Conservation (phyloP, 176 grass and related monocot genomes). For the Zoysia pacifica region DNA sequence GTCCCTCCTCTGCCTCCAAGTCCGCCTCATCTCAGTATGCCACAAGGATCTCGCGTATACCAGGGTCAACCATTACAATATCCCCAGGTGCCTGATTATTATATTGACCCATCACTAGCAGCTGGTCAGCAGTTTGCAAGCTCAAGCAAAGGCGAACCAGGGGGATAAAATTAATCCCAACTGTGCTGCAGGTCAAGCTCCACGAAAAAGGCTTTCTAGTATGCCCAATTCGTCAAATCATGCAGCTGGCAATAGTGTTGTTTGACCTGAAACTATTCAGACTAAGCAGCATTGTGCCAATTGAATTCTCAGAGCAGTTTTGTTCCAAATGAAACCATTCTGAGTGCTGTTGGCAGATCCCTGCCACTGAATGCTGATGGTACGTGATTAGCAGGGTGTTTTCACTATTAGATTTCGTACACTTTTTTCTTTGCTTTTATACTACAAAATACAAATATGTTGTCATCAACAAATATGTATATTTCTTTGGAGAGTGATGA, state of each 20-base stretch:
- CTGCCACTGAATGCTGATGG: slow-evolving; percentile 14
- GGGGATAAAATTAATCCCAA: not conserved
- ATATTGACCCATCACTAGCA: slow-evolving; percentile 3
- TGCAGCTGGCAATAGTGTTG: not conserved
- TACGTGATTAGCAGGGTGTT: not conserved
- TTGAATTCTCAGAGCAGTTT: slow-evolving; percentile 31
- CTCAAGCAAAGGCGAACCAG: not conserved
- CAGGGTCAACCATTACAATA: slow-evolving; percentile 26
- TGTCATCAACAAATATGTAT: not conserved
- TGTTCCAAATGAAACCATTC: not conserved
- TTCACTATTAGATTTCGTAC: not conserved
- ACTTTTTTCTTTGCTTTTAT: not conserved
- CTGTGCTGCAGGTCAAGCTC: not conserved
- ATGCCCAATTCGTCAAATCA: not conserved
- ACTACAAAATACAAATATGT: slow-evolving; percentile 22
- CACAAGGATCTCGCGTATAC: slow-evolving; percentile 14
- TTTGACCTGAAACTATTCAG: not conserved
- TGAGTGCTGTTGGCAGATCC: not conserved
- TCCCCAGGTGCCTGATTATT: slow-evolving; percentile 25
- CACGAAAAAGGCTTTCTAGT: not conserved
- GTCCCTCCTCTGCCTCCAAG: slow-evolving; percentile 16
- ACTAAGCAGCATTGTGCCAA: not conserved
- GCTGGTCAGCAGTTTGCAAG: slow-evolving; percentile 34
- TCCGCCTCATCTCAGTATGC: slow-evolving; percentile 2
- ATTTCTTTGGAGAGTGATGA: slow-evolving; percentile 7